Evolutionary conservation across 148 eudicot species (phyloP).

Genomic region (Talinum fruticosum): DNA sequence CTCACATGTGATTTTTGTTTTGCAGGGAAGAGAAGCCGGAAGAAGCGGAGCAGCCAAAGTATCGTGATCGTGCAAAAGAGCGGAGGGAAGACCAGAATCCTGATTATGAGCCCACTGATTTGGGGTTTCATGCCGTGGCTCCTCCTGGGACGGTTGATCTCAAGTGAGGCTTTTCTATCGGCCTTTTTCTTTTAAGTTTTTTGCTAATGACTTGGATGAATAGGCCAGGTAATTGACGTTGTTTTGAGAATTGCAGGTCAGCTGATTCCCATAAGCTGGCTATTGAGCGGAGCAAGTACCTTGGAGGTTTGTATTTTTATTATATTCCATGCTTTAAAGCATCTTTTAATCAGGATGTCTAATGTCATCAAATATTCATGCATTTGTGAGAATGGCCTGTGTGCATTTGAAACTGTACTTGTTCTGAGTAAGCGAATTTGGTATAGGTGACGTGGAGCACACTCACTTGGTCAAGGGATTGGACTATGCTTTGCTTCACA

Average conservation of each 20-base stretch:
- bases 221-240: neutral
- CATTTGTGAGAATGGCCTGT: neutral
- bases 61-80: conserved; percentile 93
- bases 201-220: neutral
- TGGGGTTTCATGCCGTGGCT: conserved; percentile 96
- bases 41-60: conserved; percentile 73
- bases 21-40: conserved; percentile 87
- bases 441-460: conserved; percentile 96
- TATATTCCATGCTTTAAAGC: neutral
- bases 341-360: neutral
- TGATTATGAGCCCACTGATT: conserved; percentile 77
- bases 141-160: conserved; percentile 85
- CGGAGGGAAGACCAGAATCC: conserved; percentile 96
- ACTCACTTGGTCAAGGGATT: conserved; percentile 98
- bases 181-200: neutral
- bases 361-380: neutral
- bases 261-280: conserved; percentile 90
- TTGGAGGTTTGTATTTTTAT: conserved; percentile 66
- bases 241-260: conserved; percentile 38
- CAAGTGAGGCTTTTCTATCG: conserved; percentile 40
- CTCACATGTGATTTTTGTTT: conserved; percentile 8
- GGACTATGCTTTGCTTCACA: conserved; percentile 93
- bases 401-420: conserved; percentile 1
- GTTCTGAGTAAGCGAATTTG: conserved; percentile 22
- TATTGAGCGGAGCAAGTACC: conserved; percentile 98